Base-by-base conservation (phyloP, 2,329 filamentous ascomycete species). In the Epichloe bromicola region DNA sequence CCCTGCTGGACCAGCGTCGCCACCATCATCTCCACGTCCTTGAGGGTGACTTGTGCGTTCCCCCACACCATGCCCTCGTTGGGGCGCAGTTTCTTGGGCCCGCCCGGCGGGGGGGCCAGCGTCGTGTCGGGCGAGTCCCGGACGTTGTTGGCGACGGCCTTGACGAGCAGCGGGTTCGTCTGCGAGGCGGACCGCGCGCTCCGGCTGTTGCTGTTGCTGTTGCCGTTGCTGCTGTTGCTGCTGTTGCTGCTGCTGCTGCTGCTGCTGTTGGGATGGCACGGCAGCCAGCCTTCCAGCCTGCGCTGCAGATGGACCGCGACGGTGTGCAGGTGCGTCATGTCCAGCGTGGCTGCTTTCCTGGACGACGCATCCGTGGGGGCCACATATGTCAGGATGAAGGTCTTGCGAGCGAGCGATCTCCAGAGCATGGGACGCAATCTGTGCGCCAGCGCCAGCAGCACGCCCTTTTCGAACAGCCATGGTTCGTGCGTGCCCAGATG, bases 401-500 rank as follows among this genome's bases (percentile, higher is more conserved):
- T 80, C 57, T 82, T 84, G 33, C 89, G 80, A 17, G 85, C 79
- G 6, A 97, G 75, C 1, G 85, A 86, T 14, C 91, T 82, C 88
- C 88, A 95, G 12, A 95, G 79, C 2, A 94, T 73, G 1, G 88
- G 80, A 51, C 93, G 85, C 52, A 90, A 83, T 49, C 88, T 80
- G 60, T 87, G 86, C 3, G 81, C 76, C 11, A 96, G 72, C 14
- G 85, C 81, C 5, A 95, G 74, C 20, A 94, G 76, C 26, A 95
- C 75, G 2, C 86, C 83, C 62, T 83, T 85, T 39, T 78, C 75
- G 30, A 88, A 79, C 53, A 95, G 83, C 83, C 87, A 96, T 45
- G 76, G 67, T 50, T 83, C 79, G 58, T 84, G 73, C 15, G 70
- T 63, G 10, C 78, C 76, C 7, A 94, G 73, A 43, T 88, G 78